Conservation (phyloP, 2,329 filamentous ascomycete species). For the Lizonia empirigonia region DNA sequence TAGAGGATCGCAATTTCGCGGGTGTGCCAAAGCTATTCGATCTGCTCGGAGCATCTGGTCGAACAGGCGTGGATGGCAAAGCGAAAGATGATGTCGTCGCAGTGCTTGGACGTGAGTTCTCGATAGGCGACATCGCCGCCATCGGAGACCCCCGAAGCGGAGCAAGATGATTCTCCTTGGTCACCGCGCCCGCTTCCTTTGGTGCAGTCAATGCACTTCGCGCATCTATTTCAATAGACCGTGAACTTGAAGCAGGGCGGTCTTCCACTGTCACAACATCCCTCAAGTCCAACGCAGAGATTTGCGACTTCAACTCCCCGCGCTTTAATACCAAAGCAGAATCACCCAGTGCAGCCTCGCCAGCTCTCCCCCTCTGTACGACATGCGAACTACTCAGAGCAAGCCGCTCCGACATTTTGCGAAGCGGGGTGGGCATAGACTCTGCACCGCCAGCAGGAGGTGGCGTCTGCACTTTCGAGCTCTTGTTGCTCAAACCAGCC, state of each 20-base stretch:
- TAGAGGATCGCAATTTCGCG: slow-evolving; percentile 7
- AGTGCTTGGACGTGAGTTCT: background rate
- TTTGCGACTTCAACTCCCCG: background rate
- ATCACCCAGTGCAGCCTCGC: background rate
- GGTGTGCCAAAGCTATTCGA: slow-evolving; percentile 10
- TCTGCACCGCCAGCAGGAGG: background rate
- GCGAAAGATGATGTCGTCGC: background rate
- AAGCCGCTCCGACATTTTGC: slow-evolving; percentile 23
- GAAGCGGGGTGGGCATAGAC: slow-evolving; percentile 23
- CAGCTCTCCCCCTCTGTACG: background rate
- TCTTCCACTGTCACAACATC: background rate
- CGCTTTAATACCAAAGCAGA: background rate
- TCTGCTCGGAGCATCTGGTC: background rate
- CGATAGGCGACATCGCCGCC: background rate
- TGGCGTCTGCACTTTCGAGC: background rate
- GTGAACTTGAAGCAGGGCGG: background rate
- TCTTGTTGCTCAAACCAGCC: slow-evolving; percentile 13
- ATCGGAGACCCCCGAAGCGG: background rate
- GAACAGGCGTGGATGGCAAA: background rate
- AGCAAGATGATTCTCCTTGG: background rate
- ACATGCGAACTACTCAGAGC: slow-evolving; percentile 8
- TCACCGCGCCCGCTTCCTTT: no score
- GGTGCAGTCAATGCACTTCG: background rate
- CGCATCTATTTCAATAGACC: background rate
- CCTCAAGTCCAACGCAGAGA: background rate